Evolutionary conservation across 805 yeast species (phyloP), one percentile per base, ranked within the genome.

Genomic region (Yarrowia keelungensis): DNA sequence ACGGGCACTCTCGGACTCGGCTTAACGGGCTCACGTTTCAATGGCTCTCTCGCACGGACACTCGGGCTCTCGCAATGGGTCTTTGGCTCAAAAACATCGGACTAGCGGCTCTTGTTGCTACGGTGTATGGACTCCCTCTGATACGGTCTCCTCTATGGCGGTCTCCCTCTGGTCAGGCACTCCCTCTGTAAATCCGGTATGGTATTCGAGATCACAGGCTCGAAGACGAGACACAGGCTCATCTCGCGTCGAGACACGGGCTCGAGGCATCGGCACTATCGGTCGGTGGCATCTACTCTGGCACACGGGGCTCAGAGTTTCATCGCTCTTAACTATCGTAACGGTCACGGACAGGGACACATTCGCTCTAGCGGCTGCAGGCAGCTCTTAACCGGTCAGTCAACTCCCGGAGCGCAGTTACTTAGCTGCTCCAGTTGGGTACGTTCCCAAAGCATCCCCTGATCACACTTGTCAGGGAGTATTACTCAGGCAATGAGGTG

Each of bases 21-120:
- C 59, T 53, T 39, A 45, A 39, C 59, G 36, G 59, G 45, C 36
- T 53, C 59, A 51, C 59, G 16, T 16, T 19, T n/a, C 26, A 51
- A 35, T 38, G 42, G 58, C 58, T 36, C 58, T 51, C 58, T 36
- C 42, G 58, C 59, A n/a, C 59, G 59, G 59, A 16, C 45, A 11
- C 59, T 51, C 45, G 59, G 45, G 45, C 59, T 53, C 45, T 53
- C 45, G 26, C 45, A 39, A 53, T 53, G 59, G 59, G 45, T 38
- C 59, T 53, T 56, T 56, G 19, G 47, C 62, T 56, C 62, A 56
- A 56, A 54, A 56, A 15, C 41, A 39, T 36, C 43, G 15, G 15
- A n/a, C 16, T 56, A 56, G 62, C 62, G 62, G 62, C 62, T 56
- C 47, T 15, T 47, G 62, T 41, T 56, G 47, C 45, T 56, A 45